A percentile compares a stretch with the other conserved stretches of the same genome.
phyloP scores from a whole-genome alignment of 139 green algal genomes.

The Astrephomene gubernaculifera region DNA sequence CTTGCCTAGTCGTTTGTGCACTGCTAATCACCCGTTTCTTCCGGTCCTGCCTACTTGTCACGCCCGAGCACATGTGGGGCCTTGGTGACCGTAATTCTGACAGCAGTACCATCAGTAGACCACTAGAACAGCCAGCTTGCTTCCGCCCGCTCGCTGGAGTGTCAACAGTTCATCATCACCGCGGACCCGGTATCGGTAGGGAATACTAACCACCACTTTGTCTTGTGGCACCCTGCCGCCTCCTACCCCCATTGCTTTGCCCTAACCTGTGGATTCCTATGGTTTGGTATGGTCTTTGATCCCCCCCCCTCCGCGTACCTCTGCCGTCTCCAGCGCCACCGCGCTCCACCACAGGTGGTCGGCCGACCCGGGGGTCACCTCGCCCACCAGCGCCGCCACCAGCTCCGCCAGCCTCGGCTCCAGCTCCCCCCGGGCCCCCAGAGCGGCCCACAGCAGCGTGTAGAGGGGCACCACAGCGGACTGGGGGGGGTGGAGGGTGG shows the following conservation, averaged over 20 bases:
- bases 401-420: slow-evolving; percentile 51
- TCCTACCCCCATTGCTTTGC: background rate
- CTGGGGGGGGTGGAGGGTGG: slow-evolving; percentile 40
- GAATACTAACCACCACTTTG: background rate
- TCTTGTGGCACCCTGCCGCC: background rate
- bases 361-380: slow-evolving; percentile 40
- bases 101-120: too few species aligned
- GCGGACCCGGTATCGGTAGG: background rate
- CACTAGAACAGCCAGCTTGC: too few species aligned
- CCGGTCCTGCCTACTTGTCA: too few species aligned
- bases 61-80: too few species aligned
- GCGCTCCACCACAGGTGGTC: slow-evolving; percentile 52
- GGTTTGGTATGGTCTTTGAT: too few species aligned
- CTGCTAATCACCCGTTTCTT: too few species aligned
- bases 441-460: slow-evolving; percentile 43
- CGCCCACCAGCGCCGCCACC: slow-evolving; percentile 45
- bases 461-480: slow-evolving; percentile 50
- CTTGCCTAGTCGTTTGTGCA: too few species aligned
- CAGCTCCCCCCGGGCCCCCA: slow-evolving; percentile 40
- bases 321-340: slow-evolving; percentile 3
- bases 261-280: too few species aligned
- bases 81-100: too few species aligned
- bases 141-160: too few species aligned
- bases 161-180: background rate
- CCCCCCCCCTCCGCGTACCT: background rate